phyloP scores from a whole-genome alignment of 352 stramenopile genomes.

The Phytophthora litchii region DNA sequence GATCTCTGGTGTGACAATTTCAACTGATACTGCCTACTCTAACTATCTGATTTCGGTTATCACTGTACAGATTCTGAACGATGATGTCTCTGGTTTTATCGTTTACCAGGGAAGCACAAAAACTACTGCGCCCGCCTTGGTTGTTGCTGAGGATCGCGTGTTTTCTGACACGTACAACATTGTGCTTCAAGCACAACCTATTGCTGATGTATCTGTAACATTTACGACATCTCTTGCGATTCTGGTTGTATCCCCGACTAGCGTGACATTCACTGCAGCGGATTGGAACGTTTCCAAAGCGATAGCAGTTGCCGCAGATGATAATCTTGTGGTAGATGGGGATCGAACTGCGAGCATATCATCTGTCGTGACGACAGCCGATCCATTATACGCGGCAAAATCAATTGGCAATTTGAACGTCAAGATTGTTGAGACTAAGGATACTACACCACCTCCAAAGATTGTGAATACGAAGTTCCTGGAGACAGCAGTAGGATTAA shows the following conservation, averaged over 20 bases:
- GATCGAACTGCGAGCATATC: slow-evolving; percentile 46
- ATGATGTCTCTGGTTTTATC: slow-evolving; percentile 51
- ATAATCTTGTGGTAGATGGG: slow-evolving; percentile 51
- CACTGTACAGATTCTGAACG: slow-evolving; percentile 54
- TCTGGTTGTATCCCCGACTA: slow-evolving; percentile 45
- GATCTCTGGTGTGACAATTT: slow-evolving; percentile 33
- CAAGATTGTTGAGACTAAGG: slow-evolving; percentile 66
- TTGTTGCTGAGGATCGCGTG: slow-evolving; percentile 53
- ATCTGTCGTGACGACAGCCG: slow-evolving; percentile 29
- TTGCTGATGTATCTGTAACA: slow-evolving; percentile 38
- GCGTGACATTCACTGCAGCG: slow-evolving; percentile 38
- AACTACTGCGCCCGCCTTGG: slow-evolving; percentile 43
- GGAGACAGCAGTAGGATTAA: slow-evolving; percentile 50
- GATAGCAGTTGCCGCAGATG: slow-evolving; percentile 50
- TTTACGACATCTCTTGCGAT: slow-evolving; percentile 42
- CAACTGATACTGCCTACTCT: slow-evolving; percentile 46
- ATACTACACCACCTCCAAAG: slow-evolving; percentile 61
- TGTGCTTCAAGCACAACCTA: slow-evolving; percentile 53
- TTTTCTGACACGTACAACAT: slow-evolving; percentile 59
- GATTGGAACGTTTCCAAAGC: slow-evolving; percentile 60
- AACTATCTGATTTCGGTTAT: slow-evolving; percentile 24
- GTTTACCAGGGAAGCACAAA: slow-evolving; percentile 45
- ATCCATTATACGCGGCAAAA: slow-evolving; percentile 40
- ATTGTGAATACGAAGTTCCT: slow-evolving; percentile 58
- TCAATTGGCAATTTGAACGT: slow-evolving; percentile 39